A percentile compares a stretch with the other conserved stretches of the same genome.
Evolutionary conservation across 176 grass and related monocot species (phyloP).

Genomic region (Calamus simplicifolius): DNA sequence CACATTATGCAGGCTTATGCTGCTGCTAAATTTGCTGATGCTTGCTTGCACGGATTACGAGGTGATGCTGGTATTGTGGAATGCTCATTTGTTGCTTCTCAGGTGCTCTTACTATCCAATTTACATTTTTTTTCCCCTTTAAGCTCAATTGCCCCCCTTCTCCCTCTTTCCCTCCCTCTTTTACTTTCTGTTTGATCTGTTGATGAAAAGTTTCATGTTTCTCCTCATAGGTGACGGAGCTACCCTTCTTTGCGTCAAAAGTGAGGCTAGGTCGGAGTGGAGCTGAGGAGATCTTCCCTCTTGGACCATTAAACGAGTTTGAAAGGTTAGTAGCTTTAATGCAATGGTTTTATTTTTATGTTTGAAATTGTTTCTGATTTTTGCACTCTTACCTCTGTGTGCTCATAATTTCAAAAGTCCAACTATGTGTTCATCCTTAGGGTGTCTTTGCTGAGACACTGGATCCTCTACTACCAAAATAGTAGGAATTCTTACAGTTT

Average conservation of each 20-base stretch:
- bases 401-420: too few relatives aligned
- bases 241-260: conserved; percentile 82
- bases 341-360: not conserved
- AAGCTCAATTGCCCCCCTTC: not conserved
- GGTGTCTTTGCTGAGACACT: too few relatives aligned
- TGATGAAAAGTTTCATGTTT: not conserved
- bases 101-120: conserved; percentile 27
- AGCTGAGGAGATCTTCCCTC: conserved; percentile 72
- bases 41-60: conserved; percentile 70
- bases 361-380: too few relatives aligned
- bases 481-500: too few relatives aligned
- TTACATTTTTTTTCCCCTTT: not conserved
- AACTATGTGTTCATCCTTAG: too few relatives aligned
- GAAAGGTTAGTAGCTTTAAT: conserved; percentile 51
- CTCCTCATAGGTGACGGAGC: conserved; percentile 66
- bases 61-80: conserved; percentile 73
- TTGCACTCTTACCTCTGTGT: too few relatives aligned
- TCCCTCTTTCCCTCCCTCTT: not conserved
- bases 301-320: conserved; percentile 87
- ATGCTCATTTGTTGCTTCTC: conserved; percentile 79
- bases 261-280: conserved; percentile 76
- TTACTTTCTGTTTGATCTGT: not conserved
- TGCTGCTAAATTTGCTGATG: conserved; percentile 78
- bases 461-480: too few relatives aligned
- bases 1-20: conserved; percentile 46